Evolutionary conservation across 371 early-diverging fungal species (phyloP).

Genomic region (Mortierella sp.): DNA sequence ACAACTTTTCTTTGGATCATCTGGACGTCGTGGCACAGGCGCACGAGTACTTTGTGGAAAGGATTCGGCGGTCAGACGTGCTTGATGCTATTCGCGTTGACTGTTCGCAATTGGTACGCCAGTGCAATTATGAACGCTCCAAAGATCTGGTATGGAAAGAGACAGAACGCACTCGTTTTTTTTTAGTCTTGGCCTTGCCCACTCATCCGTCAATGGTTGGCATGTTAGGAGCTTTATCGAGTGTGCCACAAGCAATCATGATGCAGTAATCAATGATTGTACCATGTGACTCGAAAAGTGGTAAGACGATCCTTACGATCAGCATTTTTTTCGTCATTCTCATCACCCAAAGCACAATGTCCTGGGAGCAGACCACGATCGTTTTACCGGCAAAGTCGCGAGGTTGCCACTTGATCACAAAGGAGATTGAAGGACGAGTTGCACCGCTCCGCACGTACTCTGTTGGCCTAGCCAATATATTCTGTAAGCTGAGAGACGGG

Average conservation of each 20-base stretch:
- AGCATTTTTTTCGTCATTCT: no score
- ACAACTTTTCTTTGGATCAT: slow-evolving; percentile 38
- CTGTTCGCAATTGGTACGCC: slow-evolving; percentile 1
- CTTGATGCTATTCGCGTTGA: slow-evolving; percentile 21
- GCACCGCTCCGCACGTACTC: slow-evolving; percentile 73
- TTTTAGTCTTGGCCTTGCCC: no score
- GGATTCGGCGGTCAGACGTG: slow-evolving; percentile 9
- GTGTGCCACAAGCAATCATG: no score
- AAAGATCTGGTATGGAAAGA: slow-evolving; percentile 41
- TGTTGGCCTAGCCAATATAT: slow-evolving; percentile 89
- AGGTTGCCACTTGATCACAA: slow-evolving; percentile 87
- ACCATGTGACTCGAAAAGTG: no score
- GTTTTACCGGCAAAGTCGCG: slow-evolving; percentile 67
- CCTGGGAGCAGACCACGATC: slow-evolving; percentile 74
- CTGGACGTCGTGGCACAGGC: slow-evolving; percentile 41
- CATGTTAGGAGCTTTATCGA: slow-evolving; percentile 1
- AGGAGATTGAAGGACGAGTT: slow-evolving; percentile 72
- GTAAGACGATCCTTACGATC: no score
- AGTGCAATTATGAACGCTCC: slow-evolving; percentile 38
- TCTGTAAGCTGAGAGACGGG: slow-evolving; percentile 65
- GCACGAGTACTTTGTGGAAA: slow-evolving; percentile 33
- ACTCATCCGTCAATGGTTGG: no score
- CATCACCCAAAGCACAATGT: slow-evolving; percentile 59
- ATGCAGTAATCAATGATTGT: no score
- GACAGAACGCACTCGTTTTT: no score